Percentiles rank a stretch among this genome's conserved stretches.
Conservation (phyloP, 805 yeast species). For the Yamadazyma philogaea region DNA sequence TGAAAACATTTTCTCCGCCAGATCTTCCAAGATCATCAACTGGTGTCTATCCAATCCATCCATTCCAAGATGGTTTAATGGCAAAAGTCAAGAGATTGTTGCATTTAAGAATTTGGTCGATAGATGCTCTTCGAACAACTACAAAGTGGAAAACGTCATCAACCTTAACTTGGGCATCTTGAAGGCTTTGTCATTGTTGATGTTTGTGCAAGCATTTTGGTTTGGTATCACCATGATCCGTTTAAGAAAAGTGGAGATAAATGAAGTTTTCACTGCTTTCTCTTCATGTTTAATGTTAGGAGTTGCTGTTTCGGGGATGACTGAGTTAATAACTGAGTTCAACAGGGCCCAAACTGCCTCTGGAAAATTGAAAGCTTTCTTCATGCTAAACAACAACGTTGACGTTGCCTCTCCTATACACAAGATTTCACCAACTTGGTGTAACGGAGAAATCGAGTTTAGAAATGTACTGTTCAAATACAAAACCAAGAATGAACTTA, state of each 20-base stretch:
- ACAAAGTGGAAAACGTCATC: conserved; percentile 44
- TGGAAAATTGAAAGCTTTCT: conserved; percentile 33
- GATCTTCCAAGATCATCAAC: conserved; percentile 58
- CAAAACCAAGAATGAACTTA: conserved; percentile 50
- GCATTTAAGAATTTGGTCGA: conserved; percentile 40
- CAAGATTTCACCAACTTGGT: conserved; percentile 16
- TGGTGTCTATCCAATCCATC: conserved; percentile 66
- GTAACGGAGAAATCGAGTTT: conserved; percentile 52
- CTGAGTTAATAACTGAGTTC: conserved; percentile 56
- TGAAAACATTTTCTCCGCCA: conserved; percentile 58
- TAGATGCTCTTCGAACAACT: conserved; percentile 37
- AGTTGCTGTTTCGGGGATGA: conserved; percentile 50
- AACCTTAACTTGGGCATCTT: conserved; percentile 56
- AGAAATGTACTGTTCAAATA: conserved; percentile 60
- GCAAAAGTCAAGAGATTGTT: conserved; percentile 49
- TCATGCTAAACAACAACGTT: conserved; percentile 1
- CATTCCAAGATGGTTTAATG: conserved; percentile 60
- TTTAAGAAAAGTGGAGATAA: conserved; percentile 48
- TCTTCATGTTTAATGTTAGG: conserved; percentile 78
- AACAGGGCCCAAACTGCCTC: conserved; percentile 75
- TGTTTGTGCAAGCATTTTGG: conserved; percentile 93
- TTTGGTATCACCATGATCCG: conserved; percentile 73
- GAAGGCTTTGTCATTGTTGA: conserved; percentile 56
- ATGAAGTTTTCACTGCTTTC: conserved; percentile 77
- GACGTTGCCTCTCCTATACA: not conserved